Evolutionary conservation across 2,329 filamentous ascomycete species (phyloP).

Genomic region (Phyllosticta citribraziliensis): DNA sequence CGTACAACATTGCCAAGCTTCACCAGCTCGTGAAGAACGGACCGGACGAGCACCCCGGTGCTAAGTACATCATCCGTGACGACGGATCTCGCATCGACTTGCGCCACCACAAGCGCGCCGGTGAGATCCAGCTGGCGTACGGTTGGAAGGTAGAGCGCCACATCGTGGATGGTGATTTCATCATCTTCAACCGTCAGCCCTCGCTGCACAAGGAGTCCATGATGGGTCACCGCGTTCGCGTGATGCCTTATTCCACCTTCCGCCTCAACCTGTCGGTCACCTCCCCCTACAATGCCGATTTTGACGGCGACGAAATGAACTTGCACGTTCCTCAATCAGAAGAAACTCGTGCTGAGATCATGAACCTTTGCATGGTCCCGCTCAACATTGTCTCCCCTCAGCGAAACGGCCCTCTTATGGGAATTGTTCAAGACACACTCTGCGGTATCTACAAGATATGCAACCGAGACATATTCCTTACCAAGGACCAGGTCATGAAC

Average conservation of each 20-base stretch:
- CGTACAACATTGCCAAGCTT: slow-evolving; percentile 92
- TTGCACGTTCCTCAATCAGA: slow-evolving; percentile 97
- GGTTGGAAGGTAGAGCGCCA: slow-evolving; percentile 99
- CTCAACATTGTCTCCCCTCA: slow-evolving; percentile 97
- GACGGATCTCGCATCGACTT: slow-evolving; percentile 93
- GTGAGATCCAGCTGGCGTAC: slow-evolving; percentile 79
- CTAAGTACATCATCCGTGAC: slow-evolving; percentile 89
- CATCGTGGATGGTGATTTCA: slow-evolving; percentile 89
- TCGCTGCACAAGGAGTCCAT: slow-evolving; percentile 99
- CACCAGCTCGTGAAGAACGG: slow-evolving; percentile 86
- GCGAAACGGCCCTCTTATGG: slow-evolving; percentile 94
- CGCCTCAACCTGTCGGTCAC: slow-evolving; percentile 95
- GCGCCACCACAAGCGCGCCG: slow-evolving; percentile 80
- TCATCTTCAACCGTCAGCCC: slow-evolving; percentile 99
- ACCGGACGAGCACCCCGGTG: slow-evolving; percentile 88
- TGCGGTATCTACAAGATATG: slow-evolving; percentile 97
- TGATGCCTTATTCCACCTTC: slow-evolving; percentile 99
- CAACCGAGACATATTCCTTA: slow-evolving; percentile 82
- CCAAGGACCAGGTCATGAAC: slow-evolving; percentile 89
- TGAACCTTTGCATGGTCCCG: slow-evolving; percentile 93
- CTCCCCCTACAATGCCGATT: slow-evolving; percentile 98
- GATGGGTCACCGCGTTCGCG: slow-evolving; percentile 96
- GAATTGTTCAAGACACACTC: slow-evolving; percentile 96
- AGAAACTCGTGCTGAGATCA: slow-evolving; percentile 90
- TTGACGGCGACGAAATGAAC: slow-evolving; percentile 99